Evolutionary conservation across 805 yeast genomes (phyloP).

Genomic region (Ascoidea tarda): DNA sequence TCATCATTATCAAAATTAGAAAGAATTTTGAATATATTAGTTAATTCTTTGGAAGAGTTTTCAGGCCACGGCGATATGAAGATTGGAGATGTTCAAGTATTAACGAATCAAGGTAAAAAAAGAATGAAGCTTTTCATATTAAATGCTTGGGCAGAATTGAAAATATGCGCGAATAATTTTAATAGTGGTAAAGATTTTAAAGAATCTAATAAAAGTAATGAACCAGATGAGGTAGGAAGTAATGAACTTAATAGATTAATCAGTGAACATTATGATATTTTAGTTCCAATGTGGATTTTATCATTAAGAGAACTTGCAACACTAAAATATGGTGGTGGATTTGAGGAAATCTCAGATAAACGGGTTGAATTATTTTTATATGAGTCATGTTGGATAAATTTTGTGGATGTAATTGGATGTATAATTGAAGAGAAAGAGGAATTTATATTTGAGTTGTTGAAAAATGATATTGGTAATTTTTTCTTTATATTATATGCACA

Average conservation of each 20-base stretch:
- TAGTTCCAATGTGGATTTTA: conserved; percentile 71
- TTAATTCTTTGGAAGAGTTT: conserved; percentile 48
- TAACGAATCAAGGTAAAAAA: conserved; percentile 30
- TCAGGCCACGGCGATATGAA: conserved; percentile 20
- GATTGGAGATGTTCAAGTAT: conserved; percentile 41
- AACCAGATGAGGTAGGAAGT: conserved; percentile 13
- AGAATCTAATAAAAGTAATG: conserved; percentile 2
- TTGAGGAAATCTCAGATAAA: conserved; percentile 14
- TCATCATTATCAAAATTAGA: conserved; percentile 29
- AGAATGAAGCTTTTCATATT: conserved; percentile 45
- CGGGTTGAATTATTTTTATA: conserved; percentile 24
- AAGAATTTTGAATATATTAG: conserved; percentile 50
- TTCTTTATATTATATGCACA: conserved; percentile 74
- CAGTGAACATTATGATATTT: conserved; percentile 37
- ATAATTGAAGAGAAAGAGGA: conserved; percentile 37
- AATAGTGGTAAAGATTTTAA: conserved; percentile 13
- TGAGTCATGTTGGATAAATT: conserved; percentile 57
- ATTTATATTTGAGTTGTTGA: conserved; percentile 31
- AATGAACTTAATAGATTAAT: conserved; percentile 35
- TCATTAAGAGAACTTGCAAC: conserved; percentile 63
- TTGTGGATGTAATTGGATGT: conserved; percentile 62
- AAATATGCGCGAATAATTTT: conserved; percentile 16
- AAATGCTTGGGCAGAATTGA: conserved; percentile 63
- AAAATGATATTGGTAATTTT: conserved; percentile 46
- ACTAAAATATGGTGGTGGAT: conserved; percentile 34